These are phyloP conservation scores for Curvularia eragrostidis DNA, from an alignment of 2,329 filamentous ascomycete species.

Conservation along the genomic window DNA sequence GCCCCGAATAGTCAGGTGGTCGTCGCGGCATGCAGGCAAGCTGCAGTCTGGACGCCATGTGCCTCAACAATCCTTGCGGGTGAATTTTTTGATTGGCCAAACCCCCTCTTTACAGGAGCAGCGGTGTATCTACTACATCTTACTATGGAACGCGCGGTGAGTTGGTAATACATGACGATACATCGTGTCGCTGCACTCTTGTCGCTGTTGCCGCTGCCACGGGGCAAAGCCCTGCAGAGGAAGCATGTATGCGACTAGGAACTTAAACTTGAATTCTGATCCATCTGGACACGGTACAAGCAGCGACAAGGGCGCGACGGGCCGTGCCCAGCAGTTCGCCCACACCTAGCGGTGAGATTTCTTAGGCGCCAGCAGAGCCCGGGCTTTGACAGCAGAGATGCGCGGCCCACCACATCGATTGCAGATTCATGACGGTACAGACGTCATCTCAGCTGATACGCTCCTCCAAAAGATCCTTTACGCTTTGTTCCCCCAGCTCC, in stretches of 20 bases:
- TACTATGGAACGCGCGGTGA: constrained; percentile 35
- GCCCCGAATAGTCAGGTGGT: constrained; percentile 42
- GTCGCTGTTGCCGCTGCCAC: constrained; percentile 4
- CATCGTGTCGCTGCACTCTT: constrained; percentile 11
- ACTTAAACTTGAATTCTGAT: constrained; percentile 5
- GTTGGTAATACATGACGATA: constrained; percentile 33
- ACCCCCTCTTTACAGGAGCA: constrained; percentile 36
- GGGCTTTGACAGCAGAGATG: constrained; percentile 14
- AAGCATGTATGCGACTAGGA: constrained; percentile 12
- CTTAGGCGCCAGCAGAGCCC: constrained; percentile 21
- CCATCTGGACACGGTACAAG: constrained; percentile 7
- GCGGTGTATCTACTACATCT: constrained; percentile 36
- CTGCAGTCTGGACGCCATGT: constrained; percentile 33
- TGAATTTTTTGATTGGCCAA: constrained; percentile 36
- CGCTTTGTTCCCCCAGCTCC: constrained; percentile 76
- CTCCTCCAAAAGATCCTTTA: constrained; percentile 76
- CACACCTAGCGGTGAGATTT: constrained; percentile 32
- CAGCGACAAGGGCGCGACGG: constrained; percentile 15
- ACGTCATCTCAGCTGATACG: constrained; percentile 57
- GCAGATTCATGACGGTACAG: constrained; percentile 1
- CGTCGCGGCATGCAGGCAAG: constrained; percentile 34
- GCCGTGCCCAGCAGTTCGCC: constrained; percentile 20
- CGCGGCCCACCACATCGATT: neutral
- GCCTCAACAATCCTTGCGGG: constrained; percentile 35
- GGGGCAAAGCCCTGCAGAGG: constrained; percentile 1